These are phyloP conservation scores for Huntiella savannae DNA, from an alignment of 2,329 filamentous ascomycete species.

Conservation along the genomic window DNA sequence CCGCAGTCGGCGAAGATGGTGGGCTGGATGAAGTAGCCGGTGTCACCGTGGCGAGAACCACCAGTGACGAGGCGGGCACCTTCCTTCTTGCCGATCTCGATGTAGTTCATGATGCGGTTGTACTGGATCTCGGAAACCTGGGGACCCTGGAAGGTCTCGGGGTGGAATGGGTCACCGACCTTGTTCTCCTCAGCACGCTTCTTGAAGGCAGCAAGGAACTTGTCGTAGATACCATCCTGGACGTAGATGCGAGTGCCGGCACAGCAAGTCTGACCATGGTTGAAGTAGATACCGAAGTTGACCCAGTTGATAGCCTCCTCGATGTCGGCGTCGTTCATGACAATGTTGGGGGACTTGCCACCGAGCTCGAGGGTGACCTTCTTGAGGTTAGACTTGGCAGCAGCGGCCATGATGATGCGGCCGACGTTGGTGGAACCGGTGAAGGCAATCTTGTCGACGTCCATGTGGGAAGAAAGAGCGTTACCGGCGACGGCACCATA, in stretches of 20 bases:
- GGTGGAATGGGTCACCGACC: constrained; percentile 20
- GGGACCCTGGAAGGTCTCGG: constrained; percentile 23
- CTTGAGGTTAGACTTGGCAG: constrained; percentile 43
- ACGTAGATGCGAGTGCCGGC: constrained; percentile 40
- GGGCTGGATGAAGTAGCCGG: constrained; percentile 17
- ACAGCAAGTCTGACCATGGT: constrained; percentile 41
- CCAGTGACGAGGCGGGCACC: constrained; percentile 18
- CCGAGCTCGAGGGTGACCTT: constrained; percentile 48
- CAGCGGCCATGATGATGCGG: constrained; percentile 53
- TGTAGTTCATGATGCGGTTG: constrained; percentile 25
- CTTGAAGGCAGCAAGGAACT: constrained; percentile 42
- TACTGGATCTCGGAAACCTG: constrained; percentile 32
- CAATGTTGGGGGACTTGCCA: constrained; percentile 45
- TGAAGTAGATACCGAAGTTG: constrained; percentile 26
- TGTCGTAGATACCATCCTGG: constrained; percentile 27
- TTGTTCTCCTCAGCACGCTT: constrained; percentile 22
- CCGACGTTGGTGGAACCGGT: constrained; percentile 57
- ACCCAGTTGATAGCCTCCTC: constrained; percentile 40
- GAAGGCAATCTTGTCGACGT: constrained; percentile 56
- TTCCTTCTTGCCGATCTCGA: constrained; percentile 25
- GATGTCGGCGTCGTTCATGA: constrained; percentile 47
- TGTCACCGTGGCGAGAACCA: constrained; percentile 16
- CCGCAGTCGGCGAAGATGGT: constrained; percentile 16
- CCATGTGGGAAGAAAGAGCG: constrained; percentile 46
- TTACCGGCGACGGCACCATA: constrained; percentile 47